A percentile compares a stretch with the other conserved stretches of the same genome.
Evolutionary conservation across 1,139 yeast species (phyloP).

Genomic region (Candida tetrigidarum): DNA sequence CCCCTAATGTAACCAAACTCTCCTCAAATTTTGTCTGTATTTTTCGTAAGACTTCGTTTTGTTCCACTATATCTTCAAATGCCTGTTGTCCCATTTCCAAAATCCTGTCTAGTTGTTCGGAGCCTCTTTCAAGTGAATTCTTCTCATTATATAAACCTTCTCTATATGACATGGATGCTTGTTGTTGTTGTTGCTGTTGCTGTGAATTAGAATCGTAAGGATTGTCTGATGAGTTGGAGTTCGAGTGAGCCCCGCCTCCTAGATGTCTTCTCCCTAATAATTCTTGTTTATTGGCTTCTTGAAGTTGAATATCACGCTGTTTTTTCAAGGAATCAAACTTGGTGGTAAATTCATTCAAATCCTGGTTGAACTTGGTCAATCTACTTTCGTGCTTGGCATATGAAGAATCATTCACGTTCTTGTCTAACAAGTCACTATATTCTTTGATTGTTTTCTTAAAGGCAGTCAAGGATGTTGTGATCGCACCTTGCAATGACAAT

Average conservation of each 20-base stretch:
- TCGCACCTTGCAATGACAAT: slow-evolving; percentile 77
- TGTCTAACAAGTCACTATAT: slow-evolving; percentile 66
- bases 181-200: slow-evolving; percentile 25
- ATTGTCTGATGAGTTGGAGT: slow-evolving; percentile 49
- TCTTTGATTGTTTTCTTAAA: slow-evolving; percentile 79
- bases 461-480: slow-evolving; percentile 80
- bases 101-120: slow-evolving; percentile 85
- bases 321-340: slow-evolving; percentile 67
- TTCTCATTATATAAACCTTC: slow-evolving; percentile 76
- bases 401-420: slow-evolving; percentile 59
- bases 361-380: slow-evolving; percentile 61
- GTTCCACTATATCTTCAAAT: slow-evolving; percentile 84
- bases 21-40: slow-evolving; percentile 70
- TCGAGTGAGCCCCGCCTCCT: slow-evolving; percentile 13
- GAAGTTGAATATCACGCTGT: slow-evolving; percentile 63
- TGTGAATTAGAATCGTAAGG: slow-evolving; percentile 51
- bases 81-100: slow-evolving; percentile 89
- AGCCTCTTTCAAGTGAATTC: slow-evolving; percentile 68
- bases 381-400: slow-evolving; percentile 68
- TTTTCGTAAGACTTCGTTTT: slow-evolving; percentile 69
- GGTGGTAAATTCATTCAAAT: slow-evolving; percentile 55
- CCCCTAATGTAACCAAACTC: slow-evolving; percentile 80
- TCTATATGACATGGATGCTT: slow-evolving; percentile 45
- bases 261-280: slow-evolving; percentile 58
- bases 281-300: slow-evolving; percentile 59